Evolutionary conservation across 2,329 filamentous ascomycete genomes (phyloP).

Genomic region (Penicillium sp.): DNA sequence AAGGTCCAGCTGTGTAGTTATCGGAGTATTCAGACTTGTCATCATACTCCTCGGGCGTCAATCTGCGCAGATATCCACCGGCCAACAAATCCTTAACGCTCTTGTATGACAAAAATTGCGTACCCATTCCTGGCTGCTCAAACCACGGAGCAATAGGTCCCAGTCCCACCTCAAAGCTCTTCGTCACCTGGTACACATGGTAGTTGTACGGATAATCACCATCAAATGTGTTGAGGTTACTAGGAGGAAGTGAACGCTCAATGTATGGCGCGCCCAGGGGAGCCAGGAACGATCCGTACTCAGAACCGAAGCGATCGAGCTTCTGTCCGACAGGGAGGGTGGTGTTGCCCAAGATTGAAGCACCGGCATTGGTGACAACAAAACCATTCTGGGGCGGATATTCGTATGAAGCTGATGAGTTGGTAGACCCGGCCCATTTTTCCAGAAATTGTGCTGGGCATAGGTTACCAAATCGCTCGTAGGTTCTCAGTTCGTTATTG

Average conservation of each 20-base stretch:
- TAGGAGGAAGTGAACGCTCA: conserved; percentile 50
- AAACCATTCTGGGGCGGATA: conserved; percentile 50
- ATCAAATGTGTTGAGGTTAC: conserved; percentile 43
- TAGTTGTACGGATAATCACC: conserved; percentile 50
- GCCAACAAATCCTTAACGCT: conserved; percentile 35
- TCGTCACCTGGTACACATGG: conserved; percentile 49
- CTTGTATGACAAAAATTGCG: conserved; percentile 33
- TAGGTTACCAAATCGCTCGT: conserved; percentile 42
- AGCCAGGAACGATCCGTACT: conserved; percentile 45
- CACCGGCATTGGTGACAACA: conserved; percentile 33
- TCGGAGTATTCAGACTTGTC: conserved; percentile 22
- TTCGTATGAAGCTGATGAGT: conserved; percentile 4
- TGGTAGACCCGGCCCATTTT: conserved; percentile 16
- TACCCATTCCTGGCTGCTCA: conserved; percentile 51
- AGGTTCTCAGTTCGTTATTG: conserved; percentile 31
- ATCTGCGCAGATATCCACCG: conserved; percentile 32
- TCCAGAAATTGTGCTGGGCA: conserved; percentile 43
- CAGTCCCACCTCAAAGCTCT: conserved; percentile 40
- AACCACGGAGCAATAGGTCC: conserved; percentile 54
- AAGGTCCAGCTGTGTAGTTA: conserved; percentile 20
- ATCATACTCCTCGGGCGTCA: conserved; percentile 22
- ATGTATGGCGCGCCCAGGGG: conserved; percentile 50
- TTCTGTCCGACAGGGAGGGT: conserved; percentile 44
- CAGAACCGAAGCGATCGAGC: conserved; percentile 52
- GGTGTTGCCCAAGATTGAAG: conserved; percentile 45